Conservation (phyloP, 441 rosid genomes). For the Flueggea neowawraea region DNA sequence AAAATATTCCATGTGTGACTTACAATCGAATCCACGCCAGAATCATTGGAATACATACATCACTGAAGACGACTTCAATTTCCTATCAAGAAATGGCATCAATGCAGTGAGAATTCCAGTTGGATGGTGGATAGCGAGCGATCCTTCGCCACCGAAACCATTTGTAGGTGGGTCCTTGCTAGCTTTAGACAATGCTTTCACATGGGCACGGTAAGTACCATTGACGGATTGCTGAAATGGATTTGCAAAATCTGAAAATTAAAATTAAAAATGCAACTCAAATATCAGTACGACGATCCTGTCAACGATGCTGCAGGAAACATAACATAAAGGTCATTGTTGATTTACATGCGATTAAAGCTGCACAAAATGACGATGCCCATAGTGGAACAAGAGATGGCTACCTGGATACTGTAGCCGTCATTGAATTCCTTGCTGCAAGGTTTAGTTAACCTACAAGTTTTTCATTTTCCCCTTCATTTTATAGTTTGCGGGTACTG, state of each 20-base stretch:
- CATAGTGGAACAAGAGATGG: conserved; percentile 36
- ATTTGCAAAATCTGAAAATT: too few relatives aligned
- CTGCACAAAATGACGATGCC: conserved; percentile 28
- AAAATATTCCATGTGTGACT: neutral
- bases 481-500: too few relatives aligned
- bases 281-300: too few relatives aligned
- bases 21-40: conserved; percentile 15
- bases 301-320: conserved; percentile 17
- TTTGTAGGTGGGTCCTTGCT: conserved; percentile 36
- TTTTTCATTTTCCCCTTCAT: too few relatives aligned
- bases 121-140: conserved; percentile 70
- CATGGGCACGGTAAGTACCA: conserved; percentile 35
- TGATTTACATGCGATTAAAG: conserved; percentile 30
- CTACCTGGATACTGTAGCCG: conserved; percentile 29
- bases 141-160: conserved; percentile 45
- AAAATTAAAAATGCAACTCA: too few relatives aligned
- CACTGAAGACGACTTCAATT: conserved; percentile 52
- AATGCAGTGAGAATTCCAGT: conserved; percentile 57
- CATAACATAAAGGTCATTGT: conserved; percentile 31
- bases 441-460: conserved; percentile 15
- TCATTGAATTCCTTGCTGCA: conserved; percentile 34
- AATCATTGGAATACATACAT: conserved; percentile 55
- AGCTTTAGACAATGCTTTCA: conserved; percentile 44
- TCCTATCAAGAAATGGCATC: conserved; percentile 40
- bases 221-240: neutral